Evolutionary conservation across 352 stramenopile species (phyloP), one percentile per base, ranked within the genome.

Genomic region (Globisporangium middletonii): DNA sequence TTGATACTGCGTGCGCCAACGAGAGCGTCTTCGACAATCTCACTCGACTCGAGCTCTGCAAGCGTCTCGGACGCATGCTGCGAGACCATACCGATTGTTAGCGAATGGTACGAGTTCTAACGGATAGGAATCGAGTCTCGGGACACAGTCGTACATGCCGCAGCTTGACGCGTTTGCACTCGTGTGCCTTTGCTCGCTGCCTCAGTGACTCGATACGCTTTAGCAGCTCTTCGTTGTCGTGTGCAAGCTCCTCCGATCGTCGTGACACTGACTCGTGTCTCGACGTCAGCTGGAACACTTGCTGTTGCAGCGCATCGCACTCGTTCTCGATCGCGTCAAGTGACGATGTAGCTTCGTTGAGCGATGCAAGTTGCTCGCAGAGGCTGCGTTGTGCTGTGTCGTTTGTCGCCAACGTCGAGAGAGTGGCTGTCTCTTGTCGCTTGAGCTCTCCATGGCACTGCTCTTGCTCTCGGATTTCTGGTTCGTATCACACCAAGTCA

Each of bases 21-120:
- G 15, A 48, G 43, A 28, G 43, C n/a, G 18, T 48, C 43, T 13
- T 28, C 43, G 19, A 30, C n/a, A 26, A 48, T 48, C n/a, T 48
- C 43, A 13, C 43, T 48, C 43, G 43, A 28, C 37, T 54, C 41
- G 28, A 60, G n/a, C 27, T 53, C 16, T 54, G 49, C 49, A 38
- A 54, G 33, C 11, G n/a, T 13, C 3, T 1, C 19, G 5, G n/a
- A 48, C 0, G n/a, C n/a, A 3, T 48, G 18, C 43, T 48, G 43
- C 16, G 2, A 48, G 41, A 5, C 4, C 4, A 8, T 13, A 45
- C 13, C 18, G 3, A 45, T 9, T 19, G 41, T 19, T 13, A 45
- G 41, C 41, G 18, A 19, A 18, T 8, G 15, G 8, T 19, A 8
- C 15, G 13, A 45, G 16, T 15, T 48, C 18, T 16, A 3, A 46